Conservation (phyloP, 345 rosid genomes). For the Pistacia vera region DNA sequence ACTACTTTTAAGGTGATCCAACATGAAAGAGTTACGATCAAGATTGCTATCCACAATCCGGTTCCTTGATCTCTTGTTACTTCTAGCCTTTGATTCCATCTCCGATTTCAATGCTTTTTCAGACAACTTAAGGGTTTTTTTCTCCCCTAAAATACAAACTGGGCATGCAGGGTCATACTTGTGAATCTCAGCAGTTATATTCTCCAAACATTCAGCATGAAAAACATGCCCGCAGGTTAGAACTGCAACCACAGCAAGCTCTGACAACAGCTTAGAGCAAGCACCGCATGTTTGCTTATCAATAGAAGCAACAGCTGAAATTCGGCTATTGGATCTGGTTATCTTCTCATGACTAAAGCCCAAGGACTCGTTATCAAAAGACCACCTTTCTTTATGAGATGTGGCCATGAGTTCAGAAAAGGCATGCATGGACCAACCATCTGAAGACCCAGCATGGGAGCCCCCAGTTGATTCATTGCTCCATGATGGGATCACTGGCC, state of each 20-base stretch:
- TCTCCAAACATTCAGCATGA: slow-evolving; percentile 97
- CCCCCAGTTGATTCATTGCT: slow-evolving; percentile 57
- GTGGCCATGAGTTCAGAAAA: slow-evolving; percentile 79
- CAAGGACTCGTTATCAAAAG: slow-evolving; percentile 58
- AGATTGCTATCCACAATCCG: slow-evolving; percentile 65
- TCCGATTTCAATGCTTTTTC: slow-evolving; percentile 82
- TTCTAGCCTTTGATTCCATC: slow-evolving; percentile 68
- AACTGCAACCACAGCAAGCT: slow-evolving; percentile 73
- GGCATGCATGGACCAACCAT: slow-evolving; percentile 83
- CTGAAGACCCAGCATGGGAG: slow-evolving; percentile 70
- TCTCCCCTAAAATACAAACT: slow-evolving; percentile 86
- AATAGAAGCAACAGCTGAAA: slow-evolving; percentile 42
- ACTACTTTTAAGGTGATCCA: slow-evolving; percentile 43
- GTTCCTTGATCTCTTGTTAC: slow-evolving; percentile 67
- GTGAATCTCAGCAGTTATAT: slow-evolving; percentile 69
- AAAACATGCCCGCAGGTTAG: slow-evolving; percentile 93
- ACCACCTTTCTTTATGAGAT: slow-evolving; percentile 61
- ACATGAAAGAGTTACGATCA: slow-evolving; percentile 46
- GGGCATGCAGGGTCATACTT: slow-evolving; percentile 96
- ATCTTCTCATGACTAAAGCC: slow-evolving; percentile 51
- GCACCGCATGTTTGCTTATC: slow-evolving; percentile 82
- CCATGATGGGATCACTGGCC: slow-evolving; percentile 47
- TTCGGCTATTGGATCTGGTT: slow-evolving; percentile 44
- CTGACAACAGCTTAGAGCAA: slow-evolving; percentile 78
- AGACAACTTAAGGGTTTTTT: slow-evolving; percentile 64